Evolutionary conservation across 768 basidiomycete species (phyloP).

Genomic region (Naematelia aurantialba): DNA sequence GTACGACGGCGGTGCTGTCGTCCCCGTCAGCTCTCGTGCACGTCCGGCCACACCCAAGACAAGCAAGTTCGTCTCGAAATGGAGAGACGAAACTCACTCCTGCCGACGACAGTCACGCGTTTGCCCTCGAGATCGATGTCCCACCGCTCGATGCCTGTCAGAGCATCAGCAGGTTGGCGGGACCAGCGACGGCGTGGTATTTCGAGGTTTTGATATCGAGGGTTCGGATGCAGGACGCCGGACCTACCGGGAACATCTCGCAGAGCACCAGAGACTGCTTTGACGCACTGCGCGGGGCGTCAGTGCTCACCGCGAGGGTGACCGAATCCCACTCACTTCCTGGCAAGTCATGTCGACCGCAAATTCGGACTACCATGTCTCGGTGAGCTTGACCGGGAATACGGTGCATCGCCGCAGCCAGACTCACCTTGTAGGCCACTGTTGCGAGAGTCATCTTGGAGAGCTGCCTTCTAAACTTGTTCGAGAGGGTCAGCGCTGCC

Average conservation of each 20-base stretch:
- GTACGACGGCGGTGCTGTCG: constrained; percentile 39
- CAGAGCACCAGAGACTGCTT: constrained; percentile 38
- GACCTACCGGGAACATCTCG: constrained; percentile 26
- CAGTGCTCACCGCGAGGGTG: neutral
- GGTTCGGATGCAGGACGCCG: neutral
- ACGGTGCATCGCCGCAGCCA: neutral
- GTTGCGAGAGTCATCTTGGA: constrained; percentile 30
- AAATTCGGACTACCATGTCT: constrained; percentile 44
- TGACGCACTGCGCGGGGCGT: constrained; percentile 37
- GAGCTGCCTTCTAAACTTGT: neutral
- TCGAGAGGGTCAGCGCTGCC: too few relatives aligned
- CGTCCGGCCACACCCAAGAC: neutral
- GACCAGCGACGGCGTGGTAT: too few relatives aligned
- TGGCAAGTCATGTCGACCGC: constrained; percentile 52
- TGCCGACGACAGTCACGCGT: constrained; percentile 45
- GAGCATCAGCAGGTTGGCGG: neutral
- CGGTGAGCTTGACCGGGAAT: neutral
- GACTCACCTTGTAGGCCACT: constrained; percentile 17
- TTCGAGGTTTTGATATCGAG: too few relatives aligned
- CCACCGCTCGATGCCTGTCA: constrained; percentile 43
- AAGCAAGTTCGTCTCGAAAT: too few relatives aligned
- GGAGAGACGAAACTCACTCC: constrained; percentile 35
- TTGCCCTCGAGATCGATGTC: constrained; percentile 48
- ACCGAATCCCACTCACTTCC: constrained; percentile 27
- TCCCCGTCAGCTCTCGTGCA: neutral